Evolutionary conservation across 2,329 filamentous ascomycete genomes (phyloP), one percentile per base, ranked within the genome.

Genomic region (Hysterium pulicare): DNA sequence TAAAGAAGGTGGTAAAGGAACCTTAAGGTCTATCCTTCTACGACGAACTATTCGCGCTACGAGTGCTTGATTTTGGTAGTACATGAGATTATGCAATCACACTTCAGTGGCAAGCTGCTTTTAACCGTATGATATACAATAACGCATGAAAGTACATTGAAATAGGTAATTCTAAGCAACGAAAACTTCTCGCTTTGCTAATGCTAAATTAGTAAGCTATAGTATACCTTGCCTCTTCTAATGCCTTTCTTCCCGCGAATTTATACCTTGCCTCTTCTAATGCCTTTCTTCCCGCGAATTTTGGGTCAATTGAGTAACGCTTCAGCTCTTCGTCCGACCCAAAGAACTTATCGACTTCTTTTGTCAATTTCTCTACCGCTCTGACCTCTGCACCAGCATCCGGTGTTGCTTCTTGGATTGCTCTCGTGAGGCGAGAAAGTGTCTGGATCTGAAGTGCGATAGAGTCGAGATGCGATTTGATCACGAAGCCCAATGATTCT

Each of bases 321-420:
- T 36, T 23, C 22, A 58, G 23, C 4, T 53, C 55, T 5, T 50
- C 46, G 4, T 51, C 23, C 8, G 54, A 55, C 1, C 58, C 53
- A 40, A 61, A 60, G 33, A 46, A 59, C 15, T 43, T 16, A 15
- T 41, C 46, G 3, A 49, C 42, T 15, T 62, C 53, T 28, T 44
- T 30, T 2, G 59, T 48, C 13, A 60, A 42, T 16, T 26, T 40
- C 4, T 43, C 22, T 1, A 59, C 48, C 8, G 46, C 48, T 0
- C 44, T 24, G 5, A 59, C 44, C 33, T 62, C 56, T 1, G 48
- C 45, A 20, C 40, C 47, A 2, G 50, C 51, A 21, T 50, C 48
- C 11, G 48, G 51, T 3, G 55, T 54, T 2, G 50, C 55, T 17
- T 62, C 58, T 33, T 61, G 58, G 15, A 60, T 35, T 1, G 51